Evolutionary conservation across 2,329 filamentous ascomycete genomes (phyloP), one percentile per base, ranked within the genome.

Genomic region (Ophiostoma triangulosporum): DNA sequence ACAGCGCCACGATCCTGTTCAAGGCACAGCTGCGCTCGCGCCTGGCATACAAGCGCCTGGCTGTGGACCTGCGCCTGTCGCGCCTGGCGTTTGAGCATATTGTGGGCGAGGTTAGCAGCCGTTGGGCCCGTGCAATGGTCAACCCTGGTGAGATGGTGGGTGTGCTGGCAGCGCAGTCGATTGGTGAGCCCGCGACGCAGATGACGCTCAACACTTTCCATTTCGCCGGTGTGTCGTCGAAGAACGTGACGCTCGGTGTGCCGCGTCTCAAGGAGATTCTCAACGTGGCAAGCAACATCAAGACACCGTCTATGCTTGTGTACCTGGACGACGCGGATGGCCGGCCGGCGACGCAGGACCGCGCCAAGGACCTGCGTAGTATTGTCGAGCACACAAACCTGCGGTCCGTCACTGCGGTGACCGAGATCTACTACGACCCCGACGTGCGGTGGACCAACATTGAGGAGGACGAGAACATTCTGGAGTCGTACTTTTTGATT

Each of bases 171-270:
- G 93, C 94, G 6, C 93, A 98, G 71, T 98, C 93, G 31, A 98
- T 98, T 66, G 93, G 93, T 73, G 93, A 98, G 69, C 93, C 93
- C 38, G 94, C 93, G 22, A 98, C 93, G 1, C 93, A 98, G 75
- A 98, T 98, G 93, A 98, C 93, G 1, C 73, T 98, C 57, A 98
- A 98, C 73, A 98, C 93, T 24, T 98, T 98, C 85, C 93, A 98
- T 76, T 98, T 98, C 69, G 90, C 93, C 69, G 93, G 93, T 95
- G 89, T 98, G 57, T 95, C 94, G 35, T 95, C 91, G 24, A 98
- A 98, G 84, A 98, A 98, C 76, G 91, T 98, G 53, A 98, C 93
- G 0, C 59, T 98, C 49, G 93, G 93, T 88, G 93, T 98, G 43
- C 93, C 93, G 43, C 91, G 93, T 82, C 80, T 98, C 50, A 98